Percentiles rank a stretch among this genome's conserved stretches.
These are phyloP conservation scores for Coleophoma cylindrospora DNA, from an alignment of 2,329 filamentous ascomycete species.

Conservation along the genomic window DNA sequence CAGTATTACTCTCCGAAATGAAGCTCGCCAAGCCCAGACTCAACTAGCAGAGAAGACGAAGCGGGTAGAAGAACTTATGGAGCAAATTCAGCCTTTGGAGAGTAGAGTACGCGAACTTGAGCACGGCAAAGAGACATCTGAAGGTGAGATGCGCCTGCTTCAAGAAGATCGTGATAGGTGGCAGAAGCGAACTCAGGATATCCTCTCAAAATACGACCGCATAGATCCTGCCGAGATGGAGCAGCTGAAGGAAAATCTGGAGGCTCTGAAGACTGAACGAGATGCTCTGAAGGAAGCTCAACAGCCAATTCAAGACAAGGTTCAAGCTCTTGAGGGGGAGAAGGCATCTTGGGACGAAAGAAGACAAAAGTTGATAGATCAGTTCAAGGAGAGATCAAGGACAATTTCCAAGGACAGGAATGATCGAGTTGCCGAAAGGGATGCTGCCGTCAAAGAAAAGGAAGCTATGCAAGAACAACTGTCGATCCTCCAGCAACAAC, in stretches of 20 bases:
- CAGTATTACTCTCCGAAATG: conserved; percentile 83
- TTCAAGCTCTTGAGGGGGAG: conserved; percentile 50
- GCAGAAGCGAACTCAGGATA: conserved; percentile 94
- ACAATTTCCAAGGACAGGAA: conserved; percentile 49
- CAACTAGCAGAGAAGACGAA: conserved; percentile 70
- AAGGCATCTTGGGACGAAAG: conserved; percentile 46
- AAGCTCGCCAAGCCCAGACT: conserved; percentile 73
- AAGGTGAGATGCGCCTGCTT: conserved; percentile 78
- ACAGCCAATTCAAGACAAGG: conserved; percentile 45
- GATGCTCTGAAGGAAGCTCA: conserved; percentile 36
- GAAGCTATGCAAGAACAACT: conserved; percentile 29
- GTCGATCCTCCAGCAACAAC: conserved; percentile 37
- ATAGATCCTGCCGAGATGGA: conserved; percentile 93
- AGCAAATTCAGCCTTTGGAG: conserved; percentile 77
- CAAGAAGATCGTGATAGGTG: conserved; percentile 90
- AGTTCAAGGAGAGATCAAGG: conserved; percentile 56
- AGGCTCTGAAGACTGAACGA: conserved; percentile 59
- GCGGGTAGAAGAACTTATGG: conserved; percentile 69
- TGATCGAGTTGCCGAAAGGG: conserved; percentile 41
- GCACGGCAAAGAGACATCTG: conserved; percentile 62
- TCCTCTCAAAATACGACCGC: conserved; percentile 92
- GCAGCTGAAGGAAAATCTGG: conserved; percentile 74
- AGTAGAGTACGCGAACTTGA: conserved; percentile 76
- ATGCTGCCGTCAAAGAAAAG: conserved; percentile 34
- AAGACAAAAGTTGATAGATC: conserved; percentile 51